These are phyloP conservation scores for Tetrahymena borealis DNA, from an alignment of 73 alveolate species.

Conservation along the genomic window DNA sequence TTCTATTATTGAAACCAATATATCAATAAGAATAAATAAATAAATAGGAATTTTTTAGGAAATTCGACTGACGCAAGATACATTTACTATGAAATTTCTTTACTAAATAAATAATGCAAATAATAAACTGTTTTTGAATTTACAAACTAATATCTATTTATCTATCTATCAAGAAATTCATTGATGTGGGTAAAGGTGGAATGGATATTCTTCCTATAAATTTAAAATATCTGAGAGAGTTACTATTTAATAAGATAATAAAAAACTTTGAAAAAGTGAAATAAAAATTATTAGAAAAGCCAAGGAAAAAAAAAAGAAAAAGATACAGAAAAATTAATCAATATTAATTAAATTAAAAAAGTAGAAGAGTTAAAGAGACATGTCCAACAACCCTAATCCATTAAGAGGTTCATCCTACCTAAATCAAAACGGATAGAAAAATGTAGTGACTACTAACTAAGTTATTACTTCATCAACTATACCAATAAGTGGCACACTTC, in stretches of 20 bases:
- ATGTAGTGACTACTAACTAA: too few species aligned
- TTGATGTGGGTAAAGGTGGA: background rate
- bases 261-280: background rate
- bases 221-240: background rate
- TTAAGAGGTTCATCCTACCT: too few species aligned
- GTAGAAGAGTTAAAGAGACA: too few species aligned
- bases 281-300: background rate
- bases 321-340: background rate
- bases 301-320: background rate
- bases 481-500: too few species aligned
- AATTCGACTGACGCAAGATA: too few species aligned
- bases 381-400: background rate
- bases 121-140: background rate
- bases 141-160: too few species aligned
- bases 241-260: background rate
- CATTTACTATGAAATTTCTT: background rate
- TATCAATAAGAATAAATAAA: too few species aligned
- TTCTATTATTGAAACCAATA: too few species aligned
- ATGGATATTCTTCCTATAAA: background rate
- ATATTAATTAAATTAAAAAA: background rate
- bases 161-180: background rate
- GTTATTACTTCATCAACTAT: too few species aligned
- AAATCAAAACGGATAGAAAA: too few species aligned
- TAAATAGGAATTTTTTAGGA: too few species aligned
- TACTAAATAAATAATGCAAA: background rate